Conservation (phyloP, 148 eudicot genomes). For the Chenopodium berlandieri region DNA sequence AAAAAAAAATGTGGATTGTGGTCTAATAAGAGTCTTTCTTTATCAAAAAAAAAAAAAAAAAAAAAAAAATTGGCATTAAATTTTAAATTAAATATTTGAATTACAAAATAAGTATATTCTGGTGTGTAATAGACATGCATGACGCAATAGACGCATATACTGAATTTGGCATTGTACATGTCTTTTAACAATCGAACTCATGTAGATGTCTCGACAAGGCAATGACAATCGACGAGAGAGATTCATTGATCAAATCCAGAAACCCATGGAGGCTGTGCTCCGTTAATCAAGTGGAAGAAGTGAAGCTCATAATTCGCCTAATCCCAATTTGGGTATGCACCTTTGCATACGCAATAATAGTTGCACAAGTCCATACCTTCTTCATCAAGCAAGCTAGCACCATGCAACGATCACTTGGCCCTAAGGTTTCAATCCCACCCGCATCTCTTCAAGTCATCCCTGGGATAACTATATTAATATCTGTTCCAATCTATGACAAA, state of each 20-base stretch:
- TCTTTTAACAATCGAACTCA: not conserved
- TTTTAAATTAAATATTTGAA: too few relatives aligned
- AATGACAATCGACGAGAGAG: constrained; percentile 45
- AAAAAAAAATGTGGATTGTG: too few relatives aligned
- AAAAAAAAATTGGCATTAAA: too few relatives aligned
- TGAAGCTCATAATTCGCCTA: constrained; percentile 50
- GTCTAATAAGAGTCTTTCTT: too few relatives aligned
- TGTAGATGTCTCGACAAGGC: constrained; percentile 67
- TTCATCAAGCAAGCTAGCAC: constrained; percentile 77
- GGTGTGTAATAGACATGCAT: too few relatives aligned
- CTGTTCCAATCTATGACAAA: constrained; percentile 52
- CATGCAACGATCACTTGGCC: constrained; percentile 41
- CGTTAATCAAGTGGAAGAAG: constrained; percentile 66
- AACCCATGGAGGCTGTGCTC: constrained; percentile 71
- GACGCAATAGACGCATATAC: too few relatives aligned
- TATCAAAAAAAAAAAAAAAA: too few relatives aligned
- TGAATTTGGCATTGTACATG: not conserved
- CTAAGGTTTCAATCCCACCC: constrained; percentile 43
- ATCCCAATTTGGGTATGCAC: constrained; percentile 65
- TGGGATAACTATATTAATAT: constrained; percentile 44
- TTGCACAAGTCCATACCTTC: constrained; percentile 61
- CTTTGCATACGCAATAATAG: constrained; percentile 49
- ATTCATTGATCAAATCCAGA: constrained; percentile 36
- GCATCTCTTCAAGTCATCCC: constrained; percentile 57
- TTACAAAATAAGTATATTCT: too few relatives aligned